phyloP scores from a whole-genome alignment of 1,284 basidiomycete species.

The Lentinula novae-zelandiae region DNA sequence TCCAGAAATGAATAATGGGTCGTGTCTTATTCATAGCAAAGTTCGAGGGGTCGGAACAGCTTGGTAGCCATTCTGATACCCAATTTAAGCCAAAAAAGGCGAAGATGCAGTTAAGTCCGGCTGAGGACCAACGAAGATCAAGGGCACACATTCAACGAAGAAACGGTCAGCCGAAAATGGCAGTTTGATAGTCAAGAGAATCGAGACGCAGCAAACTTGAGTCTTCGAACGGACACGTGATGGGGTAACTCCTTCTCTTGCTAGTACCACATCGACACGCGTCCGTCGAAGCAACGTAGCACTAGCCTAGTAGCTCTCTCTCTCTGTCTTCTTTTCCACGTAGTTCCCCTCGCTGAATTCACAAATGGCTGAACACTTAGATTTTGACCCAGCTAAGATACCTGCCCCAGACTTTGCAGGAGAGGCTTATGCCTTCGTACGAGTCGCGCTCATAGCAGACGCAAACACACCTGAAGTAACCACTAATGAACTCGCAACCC shows the following conservation, averaged over 20 bases:
- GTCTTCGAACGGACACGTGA: not conserved
- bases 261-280: not conserved
- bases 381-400: not conserved
- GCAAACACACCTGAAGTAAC: not conserved
- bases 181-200: not conserved
- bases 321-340: not conserved
- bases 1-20: too few species aligned
- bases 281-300: not conserved
- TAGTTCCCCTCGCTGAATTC: fast-evolving
- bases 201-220: not conserved
- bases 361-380: not conserved
- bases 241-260: not conserved
- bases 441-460: not conserved
- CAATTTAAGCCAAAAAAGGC: too few species aligned
- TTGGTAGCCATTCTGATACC: too few species aligned
- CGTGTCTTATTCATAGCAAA: too few species aligned
- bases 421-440: not conserved
- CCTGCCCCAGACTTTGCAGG: not conserved
- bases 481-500: not conserved
- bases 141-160: too few species aligned
- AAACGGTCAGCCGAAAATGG: too few species aligned
- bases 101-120: too few species aligned
- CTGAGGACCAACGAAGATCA: too few species aligned
- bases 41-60: too few species aligned
- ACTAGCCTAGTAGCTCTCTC: not conserved